Conservation (phyloP, 371 early-diverging fungal genomes). For the Chytridium lagenaria region DNA sequence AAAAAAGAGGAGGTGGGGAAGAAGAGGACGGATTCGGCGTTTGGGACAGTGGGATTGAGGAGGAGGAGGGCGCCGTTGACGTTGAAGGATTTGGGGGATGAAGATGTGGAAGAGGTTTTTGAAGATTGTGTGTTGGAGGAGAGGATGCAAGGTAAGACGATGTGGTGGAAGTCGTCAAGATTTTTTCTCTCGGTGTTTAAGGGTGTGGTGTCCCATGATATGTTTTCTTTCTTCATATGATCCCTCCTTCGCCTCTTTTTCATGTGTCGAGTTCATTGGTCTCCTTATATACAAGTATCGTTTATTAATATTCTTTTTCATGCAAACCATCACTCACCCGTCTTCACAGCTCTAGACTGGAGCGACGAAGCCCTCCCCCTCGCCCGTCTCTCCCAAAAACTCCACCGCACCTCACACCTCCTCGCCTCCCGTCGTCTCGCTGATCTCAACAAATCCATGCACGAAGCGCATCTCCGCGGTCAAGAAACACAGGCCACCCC, state of each 20-base stretch:
- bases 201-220: no score
- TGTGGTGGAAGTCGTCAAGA: neutral
- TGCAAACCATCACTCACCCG: neutral
- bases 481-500: neutral
- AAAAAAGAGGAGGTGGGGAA: neutral
- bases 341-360: conserved; percentile 24
- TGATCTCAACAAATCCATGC: neutral
- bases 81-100: conserved; percentile 27
- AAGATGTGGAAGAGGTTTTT: conserved; percentile 29
- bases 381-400: neutral
- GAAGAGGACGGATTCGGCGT: conserved; percentile 22
- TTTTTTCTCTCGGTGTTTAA: no score
- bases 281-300: neutral
- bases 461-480: neutral
- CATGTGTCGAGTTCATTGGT: neutral
- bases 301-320: neutral
- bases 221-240: neutral
- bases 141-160: conserved; percentile 13
- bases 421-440: neutral
- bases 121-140: conserved; percentile 29
- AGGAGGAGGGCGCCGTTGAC: conserved; percentile 10
- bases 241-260: conserved; percentile 9
- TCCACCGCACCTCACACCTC: neutral
- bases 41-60: neutral
- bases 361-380: conserved; percentile 34